Conservation (phyloP, 768 basidiomycete genomes). For the Suillus sp. region DNA sequence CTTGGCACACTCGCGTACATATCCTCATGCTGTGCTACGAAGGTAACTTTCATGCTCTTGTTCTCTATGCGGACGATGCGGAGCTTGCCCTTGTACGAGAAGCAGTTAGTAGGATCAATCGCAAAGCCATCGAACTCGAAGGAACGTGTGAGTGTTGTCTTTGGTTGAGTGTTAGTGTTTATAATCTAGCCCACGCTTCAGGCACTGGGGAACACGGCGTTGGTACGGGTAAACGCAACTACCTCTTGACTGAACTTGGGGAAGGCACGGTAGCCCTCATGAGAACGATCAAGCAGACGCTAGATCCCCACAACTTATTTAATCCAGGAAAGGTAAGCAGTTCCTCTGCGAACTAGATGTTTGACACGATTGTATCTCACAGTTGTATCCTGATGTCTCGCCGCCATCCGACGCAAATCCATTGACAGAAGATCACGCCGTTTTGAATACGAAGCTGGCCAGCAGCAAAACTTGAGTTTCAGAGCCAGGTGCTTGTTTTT, state of each 20-base stretch:
- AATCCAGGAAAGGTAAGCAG: slow-evolving; percentile 47
- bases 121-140: slow-evolving; percentile 37
- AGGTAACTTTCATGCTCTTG: slow-evolving; percentile 47
- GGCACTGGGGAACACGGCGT: slow-evolving; percentile 49
- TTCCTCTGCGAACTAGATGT: not conserved
- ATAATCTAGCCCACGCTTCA: slow-evolving; percentile 12
- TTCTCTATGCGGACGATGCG: slow-evolving; percentile 39
- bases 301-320: slow-evolving; percentile 48
- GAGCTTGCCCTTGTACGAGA: slow-evolving; percentile 36
- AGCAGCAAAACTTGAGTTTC: not conserved
- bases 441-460: not conserved
- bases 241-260: slow-evolving; percentile 50
- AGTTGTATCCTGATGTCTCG: slow-evolving; percentile 18
- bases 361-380: not conserved
- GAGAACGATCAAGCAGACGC: slow-evolving; percentile 47
- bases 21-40: slow-evolving; percentile 9
- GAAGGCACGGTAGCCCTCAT: slow-evolving; percentile 52
- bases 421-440: not conserved
- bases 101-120: slow-evolving; percentile 35
- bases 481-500: not conserved
- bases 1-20: not conserved
- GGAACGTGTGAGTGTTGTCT: slow-evolving; percentile 34
- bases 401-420: not conserved
- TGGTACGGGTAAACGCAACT: slow-evolving; percentile 50
- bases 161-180: not conserved